Conservation (phyloP, 2,329 filamentous ascomycete species). For the Calonectria hawksworthii region DNA sequence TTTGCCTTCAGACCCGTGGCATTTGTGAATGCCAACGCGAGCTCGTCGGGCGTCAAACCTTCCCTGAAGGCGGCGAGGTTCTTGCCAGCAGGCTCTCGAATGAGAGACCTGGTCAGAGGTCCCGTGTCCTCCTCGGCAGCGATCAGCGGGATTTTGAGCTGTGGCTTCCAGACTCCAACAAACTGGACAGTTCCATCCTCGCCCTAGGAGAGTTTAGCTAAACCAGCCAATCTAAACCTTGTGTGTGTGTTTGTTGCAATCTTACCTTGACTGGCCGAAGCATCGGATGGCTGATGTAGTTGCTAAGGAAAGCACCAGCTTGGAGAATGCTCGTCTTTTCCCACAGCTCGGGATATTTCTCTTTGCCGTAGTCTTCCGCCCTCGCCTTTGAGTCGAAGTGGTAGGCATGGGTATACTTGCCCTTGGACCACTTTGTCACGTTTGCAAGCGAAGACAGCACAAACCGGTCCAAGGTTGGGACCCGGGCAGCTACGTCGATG, state of each 20-base stretch:
- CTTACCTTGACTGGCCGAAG: neutral
- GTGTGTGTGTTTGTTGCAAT: neutral
- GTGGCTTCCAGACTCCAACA: neutral
- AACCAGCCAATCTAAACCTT: neutral
- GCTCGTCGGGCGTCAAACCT: neutral
- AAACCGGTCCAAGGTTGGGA: conserved; percentile 52
- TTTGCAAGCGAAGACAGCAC: conserved; percentile 55
- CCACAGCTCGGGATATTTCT: conserved; percentile 36
- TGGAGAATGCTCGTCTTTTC: conserved; percentile 40
- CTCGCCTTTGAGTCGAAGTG: conserved; percentile 59
- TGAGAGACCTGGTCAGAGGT: neutral
- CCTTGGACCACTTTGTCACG: conserved; percentile 52
- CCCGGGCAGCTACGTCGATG: conserved; percentile 51
- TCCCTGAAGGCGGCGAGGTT: neutral
- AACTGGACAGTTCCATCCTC: neutral
- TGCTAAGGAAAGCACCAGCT: conserved; percentile 36
- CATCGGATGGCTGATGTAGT: conserved; percentile 18
- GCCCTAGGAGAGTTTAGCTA: neutral
- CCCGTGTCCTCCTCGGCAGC: neutral
- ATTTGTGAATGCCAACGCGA: neutral
- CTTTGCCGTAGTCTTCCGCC: conserved; percentile 45
- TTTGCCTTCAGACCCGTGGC: neutral
- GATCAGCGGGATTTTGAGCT: neutral
- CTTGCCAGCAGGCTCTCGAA: neutral
- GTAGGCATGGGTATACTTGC: conserved; percentile 56